Evolutionary conservation across 1,139 yeast genomes (phyloP).

Genomic region (Diutina catenulata): DNA sequence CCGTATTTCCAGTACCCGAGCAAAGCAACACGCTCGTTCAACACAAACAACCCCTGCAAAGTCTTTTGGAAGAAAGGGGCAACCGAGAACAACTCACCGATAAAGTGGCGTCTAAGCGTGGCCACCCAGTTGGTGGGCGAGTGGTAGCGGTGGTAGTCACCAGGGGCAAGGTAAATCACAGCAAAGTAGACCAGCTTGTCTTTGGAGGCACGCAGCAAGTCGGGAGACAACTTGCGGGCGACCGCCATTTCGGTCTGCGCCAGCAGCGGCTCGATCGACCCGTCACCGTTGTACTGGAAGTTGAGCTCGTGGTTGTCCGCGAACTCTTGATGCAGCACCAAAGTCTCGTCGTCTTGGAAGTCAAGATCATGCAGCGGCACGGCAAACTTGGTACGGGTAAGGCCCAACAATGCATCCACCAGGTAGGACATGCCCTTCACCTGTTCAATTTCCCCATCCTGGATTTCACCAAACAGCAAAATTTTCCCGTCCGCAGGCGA

Average conservation of each 20-base stretch:
- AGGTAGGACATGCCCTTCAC: slow-evolving; percentile 95
- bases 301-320: slow-evolving; percentile 43
- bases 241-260: slow-evolving; percentile 29
- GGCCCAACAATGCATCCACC: slow-evolving; percentile 76
- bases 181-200: slow-evolving; percentile 59
- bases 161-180: slow-evolving; percentile 94
- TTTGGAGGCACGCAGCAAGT: slow-evolving; percentile 18
- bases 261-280: slow-evolving; percentile 19
- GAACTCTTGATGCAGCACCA: slow-evolving; percentile 53
- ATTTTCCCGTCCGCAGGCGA: slow-evolving; percentile 94
- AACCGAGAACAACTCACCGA: slow-evolving; percentile 91
- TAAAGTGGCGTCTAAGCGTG: slow-evolving; percentile 85
- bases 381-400: slow-evolving; percentile 35
- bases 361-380: slow-evolving; percentile 51
- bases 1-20: slow-evolving; percentile 97
- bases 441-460: slow-evolving; percentile 83
- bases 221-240: slow-evolving; percentile 30
- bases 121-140: slow-evolving; percentile 97
- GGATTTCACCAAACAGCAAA: slow-evolving; percentile 73
- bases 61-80: slow-evolving; percentile 93
- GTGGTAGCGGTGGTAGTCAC: slow-evolving; percentile 95
- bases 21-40: slow-evolving; percentile 91
- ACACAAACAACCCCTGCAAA: slow-evolving; percentile 73
- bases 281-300: slow-evolving; percentile 52
- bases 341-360: slow-evolving; percentile 34